Percentiles rank a stretch among this genome's conserved stretches.
phyloP scores from a whole-genome alignment of 75 land plant genomes.

The Gnetum montanum region DNA sequence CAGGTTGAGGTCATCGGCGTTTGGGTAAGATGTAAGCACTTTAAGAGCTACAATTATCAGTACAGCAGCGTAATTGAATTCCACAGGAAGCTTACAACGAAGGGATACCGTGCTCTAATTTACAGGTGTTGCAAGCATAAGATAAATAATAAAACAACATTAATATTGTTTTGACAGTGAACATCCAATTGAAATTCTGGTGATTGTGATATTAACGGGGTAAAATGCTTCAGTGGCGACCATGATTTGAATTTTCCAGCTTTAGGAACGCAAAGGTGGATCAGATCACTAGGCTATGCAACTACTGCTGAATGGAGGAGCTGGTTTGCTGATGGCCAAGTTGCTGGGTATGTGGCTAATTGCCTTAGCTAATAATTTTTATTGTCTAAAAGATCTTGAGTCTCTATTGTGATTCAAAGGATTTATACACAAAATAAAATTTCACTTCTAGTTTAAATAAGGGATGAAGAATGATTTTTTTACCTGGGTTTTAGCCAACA shows the following conservation, averaged over 20 bases:
- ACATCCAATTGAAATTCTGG: background rate
- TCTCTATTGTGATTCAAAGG: too few species aligned
- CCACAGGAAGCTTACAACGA: constrained; percentile 30
- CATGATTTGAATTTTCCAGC: constrained; percentile 48
- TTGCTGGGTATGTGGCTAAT: constrained; percentile 47
- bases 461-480: too few species aligned
- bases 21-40: constrained; percentile 45
- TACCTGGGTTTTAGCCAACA: too few species aligned
- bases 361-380: background rate
- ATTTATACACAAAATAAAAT: too few species aligned
- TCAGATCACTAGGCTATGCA: constrained; percentile 28
- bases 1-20: constrained; percentile 22
- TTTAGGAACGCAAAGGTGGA: constrained; percentile 50
- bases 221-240: constrained; percentile 40
- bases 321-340: constrained; percentile 47
- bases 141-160: background rate
- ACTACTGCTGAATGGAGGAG: constrained; percentile 37
- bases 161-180: constrained; percentile 24
- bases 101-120: constrained; percentile 50
- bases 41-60: constrained; percentile 21
- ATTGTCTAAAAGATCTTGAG: background rate
- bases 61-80: constrained; percentile 35
- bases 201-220: background rate
- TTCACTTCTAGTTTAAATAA: too few species aligned
- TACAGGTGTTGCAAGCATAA: constrained; percentile 39